These are phyloP conservation scores for Helicocarpus griseus DNA, from an alignment of 2,329 filamentous ascomycete genomes.

Conservation along the genomic window DNA sequence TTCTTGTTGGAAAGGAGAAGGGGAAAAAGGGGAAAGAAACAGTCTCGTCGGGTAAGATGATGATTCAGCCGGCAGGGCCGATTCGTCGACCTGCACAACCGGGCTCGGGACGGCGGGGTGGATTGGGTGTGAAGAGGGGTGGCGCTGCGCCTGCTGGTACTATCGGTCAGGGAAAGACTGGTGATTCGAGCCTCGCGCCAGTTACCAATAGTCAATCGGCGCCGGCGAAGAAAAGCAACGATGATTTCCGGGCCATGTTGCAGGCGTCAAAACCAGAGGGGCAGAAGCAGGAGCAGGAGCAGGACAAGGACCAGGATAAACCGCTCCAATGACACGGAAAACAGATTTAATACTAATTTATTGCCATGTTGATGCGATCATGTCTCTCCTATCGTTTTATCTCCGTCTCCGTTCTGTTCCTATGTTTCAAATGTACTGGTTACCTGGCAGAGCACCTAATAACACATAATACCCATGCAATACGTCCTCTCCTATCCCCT, in stretches of 20 bases:
- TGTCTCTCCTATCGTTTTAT: too few relatives aligned
- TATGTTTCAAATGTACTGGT: too few relatives aligned
- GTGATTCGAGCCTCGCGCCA: too few relatives aligned
- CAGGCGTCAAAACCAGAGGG: constrained; percentile 21
- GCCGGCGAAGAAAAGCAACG: constrained; percentile 43
- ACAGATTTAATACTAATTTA: too few relatives aligned
- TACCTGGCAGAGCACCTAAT: too few relatives aligned
- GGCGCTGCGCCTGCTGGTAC: constrained; percentile 10
- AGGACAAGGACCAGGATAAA: not conserved
- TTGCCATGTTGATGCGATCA: too few relatives aligned
- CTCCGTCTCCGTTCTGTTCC: too few relatives aligned
- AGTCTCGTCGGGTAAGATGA: constrained; percentile 10
- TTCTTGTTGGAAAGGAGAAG: constrained; percentile 32
- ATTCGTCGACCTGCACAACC: constrained; percentile 39
- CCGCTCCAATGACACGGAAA: not conserved
- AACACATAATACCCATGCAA: too few relatives aligned
- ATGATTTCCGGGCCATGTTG: constrained; percentile 48
- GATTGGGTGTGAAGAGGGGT: constrained; percentile 41
- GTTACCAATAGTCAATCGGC: not conserved
- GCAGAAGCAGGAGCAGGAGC: not conserved
- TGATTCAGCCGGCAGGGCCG: constrained; percentile 24
- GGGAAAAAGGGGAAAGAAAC: constrained; percentile 14
- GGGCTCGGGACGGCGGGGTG: constrained; percentile 37
- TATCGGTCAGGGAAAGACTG: not conserved
- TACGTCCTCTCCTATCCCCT: too few relatives aligned